Conservation (phyloP, 1,284 basidiomycete genomes). For the Pseudozyma pruni region DNA sequence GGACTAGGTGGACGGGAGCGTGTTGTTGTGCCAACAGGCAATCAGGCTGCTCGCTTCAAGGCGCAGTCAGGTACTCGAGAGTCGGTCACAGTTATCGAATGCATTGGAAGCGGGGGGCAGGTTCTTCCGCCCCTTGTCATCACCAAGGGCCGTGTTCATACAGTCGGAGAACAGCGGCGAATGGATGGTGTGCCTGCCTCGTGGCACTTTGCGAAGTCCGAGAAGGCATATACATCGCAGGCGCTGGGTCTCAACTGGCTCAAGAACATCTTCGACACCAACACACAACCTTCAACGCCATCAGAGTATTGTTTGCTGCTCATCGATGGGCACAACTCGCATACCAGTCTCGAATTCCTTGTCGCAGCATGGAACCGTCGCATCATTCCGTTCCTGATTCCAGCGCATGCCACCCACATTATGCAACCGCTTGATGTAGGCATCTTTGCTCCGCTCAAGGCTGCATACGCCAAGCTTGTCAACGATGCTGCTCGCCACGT, state of each 20-base stretch:
- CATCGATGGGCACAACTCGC: conserved; percentile 6
- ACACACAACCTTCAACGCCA: conserved; percentile 2
- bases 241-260: conserved; percentile 7
- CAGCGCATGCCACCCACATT: conserved; percentile 8
- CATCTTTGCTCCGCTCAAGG: conserved; percentile 1
- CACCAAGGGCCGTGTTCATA: no score
- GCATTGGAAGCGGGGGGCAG: conserved; percentile 16
- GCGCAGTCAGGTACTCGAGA: conserved; percentile 7
- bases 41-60: conserved; percentile 7
- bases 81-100: conserved; percentile 12
- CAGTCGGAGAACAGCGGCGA: not conserved
- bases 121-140: no score
- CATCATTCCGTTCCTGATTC: conserved; percentile 3
- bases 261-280: conserved; percentile 3
- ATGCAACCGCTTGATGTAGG: conserved; percentile 6
- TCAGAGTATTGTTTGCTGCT: conserved; percentile 9
- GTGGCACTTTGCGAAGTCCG: not conserved
- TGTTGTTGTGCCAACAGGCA: conserved; percentile 6
- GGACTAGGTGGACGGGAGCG: conserved; percentile 5
- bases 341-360: not conserved
- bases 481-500: no score
- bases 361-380: not conserved
- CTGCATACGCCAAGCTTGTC: no score
- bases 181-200: not conserved
- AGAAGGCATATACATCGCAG: not conserved